A percentile compares a stretch with the other conserved stretches of the same genome.
phyloP scores from a whole-genome alignment of 345 rosid species.

The Melaleuca alternifolia region DNA sequence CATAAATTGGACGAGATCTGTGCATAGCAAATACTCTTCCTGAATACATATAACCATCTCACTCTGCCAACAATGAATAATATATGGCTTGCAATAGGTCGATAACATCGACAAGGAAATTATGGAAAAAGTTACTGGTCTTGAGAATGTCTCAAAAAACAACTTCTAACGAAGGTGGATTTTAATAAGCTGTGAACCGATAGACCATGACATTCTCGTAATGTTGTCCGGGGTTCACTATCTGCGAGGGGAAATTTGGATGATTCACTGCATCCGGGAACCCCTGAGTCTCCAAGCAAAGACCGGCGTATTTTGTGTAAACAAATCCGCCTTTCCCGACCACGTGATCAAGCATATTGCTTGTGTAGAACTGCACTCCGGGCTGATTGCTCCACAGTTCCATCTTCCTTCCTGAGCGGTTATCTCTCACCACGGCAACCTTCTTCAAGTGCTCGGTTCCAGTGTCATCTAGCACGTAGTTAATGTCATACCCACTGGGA shows the following conservation, averaged over 20 bases:
- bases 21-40: neutral
- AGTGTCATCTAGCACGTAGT: slow-evolving; percentile 39
- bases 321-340: slow-evolving; percentile 45
- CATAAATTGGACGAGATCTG: neutral
- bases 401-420: slow-evolving; percentile 56
- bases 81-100: neutral
- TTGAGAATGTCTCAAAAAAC: neutral
- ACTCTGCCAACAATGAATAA: neutral
- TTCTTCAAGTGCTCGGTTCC: slow-evolving; percentile 24
- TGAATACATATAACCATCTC: neutral
- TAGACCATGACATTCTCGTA: slow-evolving; percentile 59
- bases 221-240: slow-evolving; percentile 40
- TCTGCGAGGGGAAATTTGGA: slow-evolving; percentile 65
- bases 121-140: neutral
- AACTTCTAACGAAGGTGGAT: neutral
- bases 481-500: slow-evolving; percentile 67
- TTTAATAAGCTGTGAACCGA: slow-evolving; percentile 36
- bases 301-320: slow-evolving; percentile 40
- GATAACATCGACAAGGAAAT: neutral
- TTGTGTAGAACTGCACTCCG: slow-evolving; percentile 67
- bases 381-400: slow-evolving; percentile 61
- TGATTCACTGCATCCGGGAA: slow-evolving; percentile 81
- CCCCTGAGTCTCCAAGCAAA: slow-evolving; percentile 74
- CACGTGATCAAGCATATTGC: slow-evolving; percentile 33
- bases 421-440: slow-evolving; percentile 45